A percentile compares a stretch with the other conserved stretches of the same genome.
phyloP scores from a whole-genome alignment of 2,329 filamentous ascomycete genomes.

The Alternaria brassicicola region DNA sequence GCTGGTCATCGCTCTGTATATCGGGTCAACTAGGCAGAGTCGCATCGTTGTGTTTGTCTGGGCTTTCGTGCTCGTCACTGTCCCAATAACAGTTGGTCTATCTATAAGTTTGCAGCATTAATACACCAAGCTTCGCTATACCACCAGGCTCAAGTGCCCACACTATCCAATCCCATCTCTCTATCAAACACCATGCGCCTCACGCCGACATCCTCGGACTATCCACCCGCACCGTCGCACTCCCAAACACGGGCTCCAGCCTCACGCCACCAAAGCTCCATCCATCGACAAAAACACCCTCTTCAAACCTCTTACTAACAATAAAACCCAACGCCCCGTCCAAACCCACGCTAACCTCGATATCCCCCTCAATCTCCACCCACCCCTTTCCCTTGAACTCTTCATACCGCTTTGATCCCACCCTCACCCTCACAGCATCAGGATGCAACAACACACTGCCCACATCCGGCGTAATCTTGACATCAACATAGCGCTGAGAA shows the following conservation, averaged over 20 bases:
- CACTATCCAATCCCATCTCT: neutral
- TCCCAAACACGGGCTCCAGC: slow-evolving; percentile 44
- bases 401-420: slow-evolving; percentile 39
- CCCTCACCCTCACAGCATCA: slow-evolving; percentile 46
- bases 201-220: slow-evolving; percentile 14
- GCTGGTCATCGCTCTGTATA: neutral
- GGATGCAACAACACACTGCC: slow-evolving; percentile 46
- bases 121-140: neutral
- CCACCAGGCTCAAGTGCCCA: neutral
- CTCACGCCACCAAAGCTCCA: slow-evolving; percentile 50
- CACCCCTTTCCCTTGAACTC: slow-evolving; percentile 42
- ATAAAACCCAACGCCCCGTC: slow-evolving; percentile 48
- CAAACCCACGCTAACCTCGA: slow-evolving; percentile 45
- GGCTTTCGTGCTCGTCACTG: neutral
- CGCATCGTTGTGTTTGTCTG: neutral
- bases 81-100: neutral
- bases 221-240: neutral
- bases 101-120: neutral
- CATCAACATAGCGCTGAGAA: slow-evolving; percentile 43
- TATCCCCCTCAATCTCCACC: slow-evolving; percentile 48
- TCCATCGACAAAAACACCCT: slow-evolving; percentile 41
- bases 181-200: neutral
- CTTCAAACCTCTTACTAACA: slow-evolving; percentile 43
- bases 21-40: neutral
- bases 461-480: slow-evolving; percentile 48